phyloP scores from a whole-genome alignment of 441 rosid genomes.

The Biscutella auriculata region DNA sequence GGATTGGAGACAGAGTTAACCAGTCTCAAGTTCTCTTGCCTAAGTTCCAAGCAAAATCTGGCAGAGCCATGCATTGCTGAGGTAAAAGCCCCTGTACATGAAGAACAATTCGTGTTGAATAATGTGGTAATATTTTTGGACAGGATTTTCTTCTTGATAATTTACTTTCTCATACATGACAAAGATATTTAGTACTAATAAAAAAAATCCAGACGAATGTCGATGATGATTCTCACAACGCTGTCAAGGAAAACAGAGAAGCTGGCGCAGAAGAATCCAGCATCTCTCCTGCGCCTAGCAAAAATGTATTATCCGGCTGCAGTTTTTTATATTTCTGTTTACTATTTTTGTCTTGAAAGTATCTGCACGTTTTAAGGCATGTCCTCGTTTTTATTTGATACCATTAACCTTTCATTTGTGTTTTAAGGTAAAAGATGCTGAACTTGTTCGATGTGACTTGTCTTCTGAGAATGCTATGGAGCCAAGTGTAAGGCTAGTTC shows the following conservation, averaged over 20 bases:
- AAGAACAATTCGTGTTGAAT: slow-evolving; percentile 10
- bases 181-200: slow-evolving; percentile 7
- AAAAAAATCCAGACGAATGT: slow-evolving; percentile 17
- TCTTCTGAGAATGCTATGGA: slow-evolving; percentile 2
- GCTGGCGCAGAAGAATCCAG: slow-evolving; percentile 13
- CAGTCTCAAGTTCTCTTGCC: slow-evolving; percentile 37
- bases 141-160: not conserved
- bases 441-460: not conserved
- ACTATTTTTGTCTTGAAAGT: not conserved
- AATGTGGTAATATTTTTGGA: slow-evolving; percentile 24
- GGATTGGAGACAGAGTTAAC: slow-evolving; percentile 47
- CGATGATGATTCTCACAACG: slow-evolving; percentile 15
- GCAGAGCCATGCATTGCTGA: slow-evolving; percentile 15
- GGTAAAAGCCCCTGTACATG: slow-evolving; percentile 20
- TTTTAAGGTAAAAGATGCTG: slow-evolving; percentile 13
- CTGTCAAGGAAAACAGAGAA: slow-evolving; percentile 6
- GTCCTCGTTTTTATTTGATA: not conserved
- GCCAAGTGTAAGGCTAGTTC: slow-evolving; percentile 8
- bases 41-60: not conserved
- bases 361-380: not conserved
- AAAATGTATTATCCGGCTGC: slow-evolving; percentile 17
- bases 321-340: not conserved
- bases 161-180: not conserved
- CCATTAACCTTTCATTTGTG: not conserved
- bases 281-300: slow-evolving; percentile 18